phyloP scores from a whole-genome alignment of 495 filamentous ascomycete genomes.

The Talaromyces stipitatus region DNA sequence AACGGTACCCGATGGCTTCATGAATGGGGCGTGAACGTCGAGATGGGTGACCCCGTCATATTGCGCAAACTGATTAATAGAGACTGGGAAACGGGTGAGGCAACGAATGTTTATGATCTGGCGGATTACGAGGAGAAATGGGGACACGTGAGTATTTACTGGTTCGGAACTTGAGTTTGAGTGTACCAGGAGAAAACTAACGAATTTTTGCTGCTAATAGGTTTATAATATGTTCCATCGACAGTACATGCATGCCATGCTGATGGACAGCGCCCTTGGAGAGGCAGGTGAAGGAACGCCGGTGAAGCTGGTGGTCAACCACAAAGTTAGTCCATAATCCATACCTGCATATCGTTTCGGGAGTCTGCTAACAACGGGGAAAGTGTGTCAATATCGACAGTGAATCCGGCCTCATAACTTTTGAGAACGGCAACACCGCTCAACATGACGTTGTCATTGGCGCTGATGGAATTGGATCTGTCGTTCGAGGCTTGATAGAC shows the following conservation, averaged over 20 bases:
- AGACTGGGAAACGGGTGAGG: constrained; percentile 41
- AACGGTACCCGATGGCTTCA: constrained; percentile 39
- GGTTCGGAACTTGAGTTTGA: background rate
- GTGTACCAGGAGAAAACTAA: background rate
- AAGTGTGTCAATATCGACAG: constrained; percentile 31
- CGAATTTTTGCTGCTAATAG: background rate
- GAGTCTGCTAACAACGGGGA: constrained; percentile 6
- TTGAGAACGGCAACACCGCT: constrained; percentile 22
- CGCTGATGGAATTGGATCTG: constrained; percentile 39
- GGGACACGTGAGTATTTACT: constrained; percentile 23
- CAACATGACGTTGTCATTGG: constrained; percentile 35
- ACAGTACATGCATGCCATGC: constrained; percentile 46
- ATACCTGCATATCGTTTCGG: too few relatives aligned
- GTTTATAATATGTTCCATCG: constrained; percentile 51
- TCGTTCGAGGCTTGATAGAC: constrained; percentile 32
- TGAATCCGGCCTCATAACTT: constrained; percentile 26
- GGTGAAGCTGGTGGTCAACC: constrained; percentile 33
- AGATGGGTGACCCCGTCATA: constrained; percentile 39
- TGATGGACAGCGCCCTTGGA: constrained; percentile 39
- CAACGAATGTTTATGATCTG: constrained; percentile 36
- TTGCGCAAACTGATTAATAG: constrained; percentile 40
- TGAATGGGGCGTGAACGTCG: constrained; percentile 36
- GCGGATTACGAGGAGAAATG: constrained; percentile 36
- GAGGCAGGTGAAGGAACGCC: constrained; percentile 35
- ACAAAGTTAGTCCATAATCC: constrained; percentile 25